Evolutionary conservation across 2,329 filamentous ascomycete species (phyloP).

Genomic region (Paecilomyces dactylethromorphus): DNA sequence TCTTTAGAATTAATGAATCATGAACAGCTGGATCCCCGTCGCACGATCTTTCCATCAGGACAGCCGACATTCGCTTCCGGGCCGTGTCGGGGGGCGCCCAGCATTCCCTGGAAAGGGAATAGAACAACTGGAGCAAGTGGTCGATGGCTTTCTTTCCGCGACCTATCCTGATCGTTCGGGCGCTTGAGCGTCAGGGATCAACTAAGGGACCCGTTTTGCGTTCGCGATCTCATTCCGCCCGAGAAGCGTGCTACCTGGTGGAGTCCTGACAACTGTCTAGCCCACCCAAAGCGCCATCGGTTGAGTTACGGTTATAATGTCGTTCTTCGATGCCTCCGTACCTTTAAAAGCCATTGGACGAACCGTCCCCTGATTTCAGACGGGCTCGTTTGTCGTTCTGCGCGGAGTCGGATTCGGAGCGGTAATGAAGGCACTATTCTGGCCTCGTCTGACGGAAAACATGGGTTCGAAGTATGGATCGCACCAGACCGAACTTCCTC

Average conservation of each 20-base stretch:
- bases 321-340: conserved; percentile 2
- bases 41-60: background rate
- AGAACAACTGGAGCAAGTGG: background rate
- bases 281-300: conserved; percentile 9
- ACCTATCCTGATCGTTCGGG: background rate
- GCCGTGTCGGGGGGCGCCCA: background rate
- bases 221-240: conserved; percentile 7
- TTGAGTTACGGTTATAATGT: background rate
- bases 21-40: background rate
- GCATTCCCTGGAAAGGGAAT: background rate
- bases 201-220: conserved; percentile 1
- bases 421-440: background rate
- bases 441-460: background rate
- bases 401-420: background rate
- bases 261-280: conserved; percentile 19
- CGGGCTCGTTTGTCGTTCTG: background rate
- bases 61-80: background rate
- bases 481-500: background rate
- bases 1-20: background rate
- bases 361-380: background rate
- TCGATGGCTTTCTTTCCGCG: background rate
- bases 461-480: conserved; percentile 1
- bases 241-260: conserved; percentile 14
- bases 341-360: background rate
- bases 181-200: conserved; percentile 1